phyloP scores from a whole-genome alignment of 768 basidiomycete species.

The Mycena polygramma region DNA sequence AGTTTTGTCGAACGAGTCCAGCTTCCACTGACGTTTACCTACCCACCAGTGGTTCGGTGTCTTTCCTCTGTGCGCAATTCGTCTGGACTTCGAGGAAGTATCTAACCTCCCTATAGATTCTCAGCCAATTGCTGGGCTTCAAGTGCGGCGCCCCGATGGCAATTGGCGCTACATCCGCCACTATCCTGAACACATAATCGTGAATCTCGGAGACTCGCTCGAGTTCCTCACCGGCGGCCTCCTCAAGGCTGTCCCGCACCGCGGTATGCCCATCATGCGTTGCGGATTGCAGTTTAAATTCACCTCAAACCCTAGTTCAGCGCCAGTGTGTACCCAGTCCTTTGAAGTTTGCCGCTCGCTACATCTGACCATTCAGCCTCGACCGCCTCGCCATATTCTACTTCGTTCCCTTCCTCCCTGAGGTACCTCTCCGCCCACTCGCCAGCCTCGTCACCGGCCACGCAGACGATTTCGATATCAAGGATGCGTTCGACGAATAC shows the following conservation, averaged over 20 bases:
- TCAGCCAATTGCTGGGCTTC: constrained; percentile 35
- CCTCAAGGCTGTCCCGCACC: constrained; percentile 35
- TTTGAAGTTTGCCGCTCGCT: no score
- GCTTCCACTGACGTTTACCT: constrained; percentile 10
- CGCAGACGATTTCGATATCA: constrained; percentile 20
- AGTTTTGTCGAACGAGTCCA: constrained; percentile 19
- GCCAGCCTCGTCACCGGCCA: constrained; percentile 17
- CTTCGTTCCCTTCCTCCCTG: constrained; percentile 33
- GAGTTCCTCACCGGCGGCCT: no score
- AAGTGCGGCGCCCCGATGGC: constrained; percentile 28
- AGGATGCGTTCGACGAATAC: constrained; percentile 36
- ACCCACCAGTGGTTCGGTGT: constrained; percentile 19
- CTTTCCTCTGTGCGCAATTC: constrained; percentile 18
- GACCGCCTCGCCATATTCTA: constrained; percentile 36
- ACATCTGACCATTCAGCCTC: constrained; percentile 24
- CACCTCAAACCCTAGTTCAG: no score
- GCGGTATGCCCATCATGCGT: no score
- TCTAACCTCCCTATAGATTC: constrained; percentile 28
- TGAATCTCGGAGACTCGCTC: constrained; percentile 35
- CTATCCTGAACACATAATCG: constrained; percentile 35
- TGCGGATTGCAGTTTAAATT: no score
- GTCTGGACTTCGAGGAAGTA: background rate
- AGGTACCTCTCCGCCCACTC: constrained; percentile 28
- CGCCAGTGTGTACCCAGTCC: constrained; percentile 29
- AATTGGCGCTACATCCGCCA: constrained; percentile 36